Percentiles rank a stretch among this genome's conserved stretches.
Conservation (phyloP, 2,329 filamentous ascomycete species). For the Sclerotinia minor region DNA sequence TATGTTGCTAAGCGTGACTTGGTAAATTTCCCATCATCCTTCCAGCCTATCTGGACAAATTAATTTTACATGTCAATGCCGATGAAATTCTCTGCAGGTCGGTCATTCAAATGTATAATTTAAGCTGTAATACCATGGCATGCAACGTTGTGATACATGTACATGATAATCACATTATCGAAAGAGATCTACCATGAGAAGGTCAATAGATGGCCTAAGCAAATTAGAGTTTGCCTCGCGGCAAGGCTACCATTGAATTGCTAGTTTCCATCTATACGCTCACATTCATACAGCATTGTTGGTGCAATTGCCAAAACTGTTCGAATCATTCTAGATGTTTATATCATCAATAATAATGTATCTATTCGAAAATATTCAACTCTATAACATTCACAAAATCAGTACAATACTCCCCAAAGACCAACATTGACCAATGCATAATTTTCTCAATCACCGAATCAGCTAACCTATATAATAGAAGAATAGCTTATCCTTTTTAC, state of each 20-base stretch:
- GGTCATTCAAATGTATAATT: neutral
- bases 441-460: neutral
- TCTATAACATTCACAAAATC: neutral
- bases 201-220: neutral
- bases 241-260: neutral
- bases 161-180: neutral
- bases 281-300: neutral
- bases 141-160: neutral
- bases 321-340: neutral
- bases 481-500: neutral
- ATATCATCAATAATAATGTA: neutral
- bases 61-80: neutral
- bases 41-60: neutral
- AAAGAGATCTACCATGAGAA: neutral
- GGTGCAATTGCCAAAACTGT: neutral
- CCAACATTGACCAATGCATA: neutral
- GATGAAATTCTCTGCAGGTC: neutral
- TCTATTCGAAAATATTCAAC: neutral
- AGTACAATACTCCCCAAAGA: neutral
- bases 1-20: neutral
- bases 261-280: neutral
- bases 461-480: neutral
- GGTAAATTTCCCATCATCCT: neutral
- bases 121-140: neutral
- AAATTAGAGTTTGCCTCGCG: neutral